Percentiles rank a stretch among this genome's conserved stretches.
Conservation (phyloP, 371 early-diverging fungal genomes). For the Mucor mucedo region DNA sequence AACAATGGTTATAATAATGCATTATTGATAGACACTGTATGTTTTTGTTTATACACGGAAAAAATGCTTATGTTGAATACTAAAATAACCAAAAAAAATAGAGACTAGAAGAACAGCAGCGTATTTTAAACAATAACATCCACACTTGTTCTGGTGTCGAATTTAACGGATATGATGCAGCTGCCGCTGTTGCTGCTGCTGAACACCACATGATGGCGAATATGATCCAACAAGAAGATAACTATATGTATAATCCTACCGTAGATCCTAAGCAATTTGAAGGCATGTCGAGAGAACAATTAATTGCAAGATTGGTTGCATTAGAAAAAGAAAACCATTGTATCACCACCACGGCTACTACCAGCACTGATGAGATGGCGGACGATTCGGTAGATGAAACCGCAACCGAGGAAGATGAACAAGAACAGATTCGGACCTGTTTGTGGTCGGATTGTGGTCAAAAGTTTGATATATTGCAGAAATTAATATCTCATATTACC, state of each 20-base stretch:
- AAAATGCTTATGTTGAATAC: no score
- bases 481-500: conserved; percentile 26
- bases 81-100: no score
- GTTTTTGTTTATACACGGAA: no score
- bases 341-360: neutral
- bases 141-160: neutral
- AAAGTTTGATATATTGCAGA: conserved; percentile 21
- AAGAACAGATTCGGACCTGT: conserved; percentile 14
- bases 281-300: conserved; percentile 27
- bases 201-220: neutral
- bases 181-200: neutral
- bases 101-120: neutral
- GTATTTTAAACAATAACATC: neutral
- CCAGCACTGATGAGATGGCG: neutral
- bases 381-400: neutral
- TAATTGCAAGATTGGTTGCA: conserved; percentile 23
- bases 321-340: conserved; percentile 30
- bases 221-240: neutral
- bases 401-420: conserved; percentile 21
- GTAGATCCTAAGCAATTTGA: conserved; percentile 17
- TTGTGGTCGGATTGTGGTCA: conserved; percentile 26
- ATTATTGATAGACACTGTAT: neutral
- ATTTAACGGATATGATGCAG: neutral
- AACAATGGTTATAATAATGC: neutral
- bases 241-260: neutral